Base-by-base conservation (phyloP, 768 basidiomycete species). In the Tubosaeta brunneosetosa region DNA sequence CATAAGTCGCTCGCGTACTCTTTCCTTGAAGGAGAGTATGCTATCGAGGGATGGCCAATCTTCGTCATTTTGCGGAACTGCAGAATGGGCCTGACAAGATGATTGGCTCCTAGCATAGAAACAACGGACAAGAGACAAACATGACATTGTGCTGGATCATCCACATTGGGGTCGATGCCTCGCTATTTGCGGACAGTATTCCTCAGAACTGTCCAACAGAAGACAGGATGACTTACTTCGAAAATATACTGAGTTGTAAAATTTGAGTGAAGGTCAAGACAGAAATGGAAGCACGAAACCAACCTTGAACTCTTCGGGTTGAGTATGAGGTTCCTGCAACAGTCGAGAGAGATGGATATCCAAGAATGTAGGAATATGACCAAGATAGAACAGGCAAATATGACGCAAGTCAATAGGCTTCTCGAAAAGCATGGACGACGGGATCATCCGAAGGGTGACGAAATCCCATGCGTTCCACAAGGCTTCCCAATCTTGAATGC, bases 321-420 rank as follows among this genome's bases (percentile, higher is more conserved):
- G 84, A 0, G 93, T 92, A 60, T 91, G 82, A 1, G 85, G 81
- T 60, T 94, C 88, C 37, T 81, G 64, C 47, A 97, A 67, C 12
- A 92, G 69, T 45, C 78, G 77, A 3, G 90, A 89, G 44, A 95
- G 70, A 63, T 95, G 88, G 22, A 97, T 97, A 62, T 97, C 94
- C 56, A 94, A 69, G 74, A 95, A 97, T 17, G 90, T 78, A 2
- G 92, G 92, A 43, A 97, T 92, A 66, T 98, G 97, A 0, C 95
- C 95, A 12, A 91, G 64, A 69, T 97, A 97, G 73, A 99, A 99
- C n/a, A 98, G 77, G 63, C 93, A 95, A 51, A 95, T 93, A 68
- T 98, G 94, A 29, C 97, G 80, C 43, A 98, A 74, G 63, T 97
- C 86, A 55, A 98, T 97, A 3, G 95, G 94, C 66, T 91, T 95